Percentiles rank a stretch among this genome's conserved stretches.
These are phyloP conservation scores for Trypanosoma rangeli DNA, from an alignment of 208 protist genomes.

Conservation along the genomic window DNA sequence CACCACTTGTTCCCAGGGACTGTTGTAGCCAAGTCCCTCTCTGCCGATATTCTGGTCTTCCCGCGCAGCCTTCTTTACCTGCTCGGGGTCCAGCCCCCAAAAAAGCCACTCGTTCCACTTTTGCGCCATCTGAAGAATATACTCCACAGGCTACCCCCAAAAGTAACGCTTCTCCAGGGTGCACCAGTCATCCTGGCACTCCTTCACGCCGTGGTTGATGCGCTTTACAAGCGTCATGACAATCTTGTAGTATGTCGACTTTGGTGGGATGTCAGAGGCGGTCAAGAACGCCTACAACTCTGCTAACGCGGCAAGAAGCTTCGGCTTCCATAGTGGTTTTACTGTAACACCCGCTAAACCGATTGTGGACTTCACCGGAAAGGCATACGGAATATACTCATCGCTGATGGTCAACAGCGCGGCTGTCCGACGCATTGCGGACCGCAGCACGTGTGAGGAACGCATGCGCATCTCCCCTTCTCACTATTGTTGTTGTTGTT, in stretches of 20 bases:
- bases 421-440: constrained; percentile 53
- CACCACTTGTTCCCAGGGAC: constrained; percentile 88
- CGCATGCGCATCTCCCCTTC: constrained; percentile 26
- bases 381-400: constrained; percentile 89
- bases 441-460: constrained; percentile 28
- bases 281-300: constrained; percentile 85
- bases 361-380: constrained; percentile 91
- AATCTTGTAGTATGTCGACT: constrained; percentile 92
- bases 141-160: constrained; percentile 92
- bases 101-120: constrained; percentile 94
- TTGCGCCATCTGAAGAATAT: constrained; percentile 90
- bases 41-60: constrained; percentile 89
- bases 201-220: constrained; percentile 84
- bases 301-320: constrained; percentile 79
- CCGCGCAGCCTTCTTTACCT: constrained; percentile 89
- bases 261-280: constrained; percentile 85
- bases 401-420: constrained; percentile 77
- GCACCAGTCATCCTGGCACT: constrained; percentile 91
- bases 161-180: constrained; percentile 92
- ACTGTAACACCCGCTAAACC: constrained; percentile 87
- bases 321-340: constrained; percentile 91
- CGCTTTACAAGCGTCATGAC: constrained; percentile 90
- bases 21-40: constrained; percentile 84
- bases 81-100: constrained; percentile 91
- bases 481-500: not conserved